Evolutionary conservation across 345 rosid genomes (phyloP).

Genomic region (Camelina hispida): DNA sequence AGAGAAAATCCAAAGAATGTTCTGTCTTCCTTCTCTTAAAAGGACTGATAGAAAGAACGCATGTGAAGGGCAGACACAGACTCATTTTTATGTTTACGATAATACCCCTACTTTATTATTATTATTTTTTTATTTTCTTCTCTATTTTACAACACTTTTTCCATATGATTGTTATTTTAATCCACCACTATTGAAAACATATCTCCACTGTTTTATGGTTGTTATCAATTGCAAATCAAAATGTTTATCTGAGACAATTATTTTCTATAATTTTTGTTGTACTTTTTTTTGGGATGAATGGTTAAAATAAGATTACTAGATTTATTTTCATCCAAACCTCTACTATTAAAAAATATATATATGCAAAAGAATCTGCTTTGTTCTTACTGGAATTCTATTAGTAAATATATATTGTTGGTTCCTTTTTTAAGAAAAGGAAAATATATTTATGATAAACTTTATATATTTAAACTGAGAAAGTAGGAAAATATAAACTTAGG

Average conservation of each 20-base stretch:
- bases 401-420: neutral
- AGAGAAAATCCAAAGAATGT: constrained; percentile 48
- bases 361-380: neutral
- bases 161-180: neutral
- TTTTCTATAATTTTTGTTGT: neutral
- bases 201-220: neutral
- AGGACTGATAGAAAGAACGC: constrained; percentile 49
- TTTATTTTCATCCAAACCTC: constrained; percentile 11
- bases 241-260: neutral
- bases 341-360: neutral
- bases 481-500: neutral
- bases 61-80: constrained; percentile 47
- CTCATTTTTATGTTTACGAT: constrained; percentile 38
- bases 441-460: neutral
- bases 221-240: neutral
- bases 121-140: neutral
- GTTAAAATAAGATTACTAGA: neutral
- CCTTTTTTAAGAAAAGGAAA: no score
- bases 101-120: constrained; percentile 44
- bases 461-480: neutral
- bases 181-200: neutral
- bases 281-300: neutral
- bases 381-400: neutral
- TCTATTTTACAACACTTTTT: neutral
- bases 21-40: constrained; percentile 53